These are phyloP conservation scores for Ilex asprella DNA, from an alignment of 257 asterid genomes.

Conservation along the genomic window DNA sequence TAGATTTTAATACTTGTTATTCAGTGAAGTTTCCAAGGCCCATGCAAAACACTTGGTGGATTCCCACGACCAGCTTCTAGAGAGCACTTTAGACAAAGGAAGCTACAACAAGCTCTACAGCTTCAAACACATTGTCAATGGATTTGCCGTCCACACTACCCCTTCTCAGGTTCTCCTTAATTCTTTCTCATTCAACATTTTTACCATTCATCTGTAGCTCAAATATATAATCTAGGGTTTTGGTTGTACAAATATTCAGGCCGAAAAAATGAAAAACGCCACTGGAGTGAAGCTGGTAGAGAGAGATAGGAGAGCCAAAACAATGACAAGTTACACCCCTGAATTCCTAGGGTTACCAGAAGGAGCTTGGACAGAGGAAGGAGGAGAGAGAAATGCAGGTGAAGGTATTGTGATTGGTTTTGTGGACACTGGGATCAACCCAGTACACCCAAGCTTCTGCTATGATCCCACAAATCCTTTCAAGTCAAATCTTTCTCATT, in stretches of 20 bases:
- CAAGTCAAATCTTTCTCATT: slow-evolving; percentile 31
- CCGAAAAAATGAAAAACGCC: slow-evolving; percentile 34
- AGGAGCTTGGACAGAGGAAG: slow-evolving; percentile 60
- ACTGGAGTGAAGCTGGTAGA: slow-evolving; percentile 60
- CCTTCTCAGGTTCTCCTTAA: slow-evolving; percentile 47
- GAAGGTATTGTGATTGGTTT: slow-evolving; percentile 88
- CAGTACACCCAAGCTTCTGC: slow-evolving; percentile 67
- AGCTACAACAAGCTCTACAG: slow-evolving; percentile 76
- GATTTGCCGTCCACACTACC: slow-evolving; percentile 72
- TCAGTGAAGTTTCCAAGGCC: slow-evolving; percentile 42
- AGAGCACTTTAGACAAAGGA: slow-evolving; percentile 43
- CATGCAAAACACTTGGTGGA: slow-evolving; percentile 52
- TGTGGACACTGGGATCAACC: slow-evolving; percentile 77
- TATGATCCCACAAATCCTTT: slow-evolving; percentile 46
- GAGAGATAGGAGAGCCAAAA: slow-evolving; percentile 57
- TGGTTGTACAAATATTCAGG: slow-evolving; percentile 16
- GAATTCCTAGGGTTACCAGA: slow-evolving; percentile 54
- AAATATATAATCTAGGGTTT: not conserved
- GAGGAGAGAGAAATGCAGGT: slow-evolving; percentile 52
- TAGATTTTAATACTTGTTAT: not conserved
- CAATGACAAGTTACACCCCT: slow-evolving; percentile 67
- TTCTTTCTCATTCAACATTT: not conserved
- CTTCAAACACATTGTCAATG: slow-evolving; percentile 72
- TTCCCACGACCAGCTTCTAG: slow-evolving; percentile 57
- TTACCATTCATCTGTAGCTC: not conserved